Evolutionary conservation across 257 asterid species (phyloP).

Genomic region (Solanum paucissectum): DNA sequence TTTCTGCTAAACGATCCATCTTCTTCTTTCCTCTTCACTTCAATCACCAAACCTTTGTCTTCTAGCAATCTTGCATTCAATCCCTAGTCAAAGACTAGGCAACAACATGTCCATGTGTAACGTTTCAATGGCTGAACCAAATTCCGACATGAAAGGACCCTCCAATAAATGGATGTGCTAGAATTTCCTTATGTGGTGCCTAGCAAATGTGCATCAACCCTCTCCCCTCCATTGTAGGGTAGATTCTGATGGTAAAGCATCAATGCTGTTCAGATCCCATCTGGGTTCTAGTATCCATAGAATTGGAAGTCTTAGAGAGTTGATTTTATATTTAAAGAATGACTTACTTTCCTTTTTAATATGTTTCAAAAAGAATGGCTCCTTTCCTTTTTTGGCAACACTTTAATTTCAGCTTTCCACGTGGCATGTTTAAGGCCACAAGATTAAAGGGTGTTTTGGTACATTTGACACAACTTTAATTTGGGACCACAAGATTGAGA

Average conservation of each 20-base stretch:
- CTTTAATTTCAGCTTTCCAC: no score
- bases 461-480: no score
- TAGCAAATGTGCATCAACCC: constrained; percentile 21
- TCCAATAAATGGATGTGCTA: constrained; percentile 22
- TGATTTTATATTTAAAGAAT: constrained; percentile 8
- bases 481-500: no score
- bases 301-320: constrained; percentile 6
- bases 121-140: constrained; percentile 21
- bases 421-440: no score
- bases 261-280: background rate
- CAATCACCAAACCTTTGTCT: constrained; percentile 16
- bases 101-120: constrained; percentile 13
- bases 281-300: constrained; percentile 11
- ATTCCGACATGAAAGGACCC: constrained; percentile 19
- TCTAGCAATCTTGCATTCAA: constrained; percentile 22
- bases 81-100: constrained; percentile 16
- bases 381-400: no score
- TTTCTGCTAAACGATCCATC: constrained; percentile 16
- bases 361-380: no score
- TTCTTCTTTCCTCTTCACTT: constrained; percentile 17
- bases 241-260: background rate
- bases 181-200: constrained; percentile 25
- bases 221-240: background rate
- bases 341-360: no score
- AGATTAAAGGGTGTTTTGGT: no score